Base-by-base conservation (phyloP, 805 yeast genomes). In the Blastobotrys chiropterorum region DNA sequence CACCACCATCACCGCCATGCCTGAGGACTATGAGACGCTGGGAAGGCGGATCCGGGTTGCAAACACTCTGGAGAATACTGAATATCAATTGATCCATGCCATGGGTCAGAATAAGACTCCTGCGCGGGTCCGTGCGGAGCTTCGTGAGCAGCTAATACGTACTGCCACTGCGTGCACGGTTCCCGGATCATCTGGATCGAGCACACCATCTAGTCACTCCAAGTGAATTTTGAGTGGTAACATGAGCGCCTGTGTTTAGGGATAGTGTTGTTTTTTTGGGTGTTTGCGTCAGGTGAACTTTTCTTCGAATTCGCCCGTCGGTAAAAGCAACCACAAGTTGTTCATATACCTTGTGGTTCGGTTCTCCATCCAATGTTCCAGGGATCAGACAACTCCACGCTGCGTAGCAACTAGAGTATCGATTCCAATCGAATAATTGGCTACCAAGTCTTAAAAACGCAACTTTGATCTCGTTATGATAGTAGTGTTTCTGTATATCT, bases 21-120 rank as follows among this genome's bases (percentile, higher is more conserved):
- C 26, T n/a, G 47, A 44, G 48, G 51, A 49, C 45, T 53, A 48
- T 48, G 56, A 53, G 44, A 47, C 54, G 41, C 14, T 46, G 3
- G 48, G 22, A 15, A 43, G 39, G 26, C 45, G 50, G 31, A 38
- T 44, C 20, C 34, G 42, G 38, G 44, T 53, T 31, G 44, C 39
- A 30, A 47, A 40, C 17, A 39, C 49, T 11, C 42, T 50, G 39
- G 42, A 39, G 6, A 30, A 45, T 2, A 50, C 54, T 52, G 56
- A 53, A n/a, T 42, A 38, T 30, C 34, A 22, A n/a, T 30, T 34
- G 4, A 34, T 44, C 8, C 47, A 49, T 31, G 31, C 40, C 11
- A 34, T 49, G 6, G 47, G 39, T 6, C 17, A 19, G 7, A 44
- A 42, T 13, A 38, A 20, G 21, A 47, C 48, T 17, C 57, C 57